Evolutionary conservation across 495 filamentous ascomycete genomes (phyloP).

Genomic region (Lasiosphaeria ovina): DNA sequence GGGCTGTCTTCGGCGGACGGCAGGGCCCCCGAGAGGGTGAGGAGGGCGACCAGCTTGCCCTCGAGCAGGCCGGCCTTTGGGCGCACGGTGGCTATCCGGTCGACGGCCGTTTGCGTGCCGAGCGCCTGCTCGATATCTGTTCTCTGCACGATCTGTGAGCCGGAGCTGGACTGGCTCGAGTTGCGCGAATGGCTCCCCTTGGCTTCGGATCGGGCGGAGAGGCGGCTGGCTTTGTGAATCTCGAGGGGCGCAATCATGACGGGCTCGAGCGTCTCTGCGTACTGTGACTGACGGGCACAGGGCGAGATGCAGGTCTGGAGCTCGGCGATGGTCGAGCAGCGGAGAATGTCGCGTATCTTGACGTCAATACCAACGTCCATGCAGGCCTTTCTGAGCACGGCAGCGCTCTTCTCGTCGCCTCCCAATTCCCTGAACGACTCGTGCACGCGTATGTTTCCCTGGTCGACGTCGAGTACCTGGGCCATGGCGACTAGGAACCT

Average conservation of each 20-base stretch:
- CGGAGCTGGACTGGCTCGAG: constrained; percentile 23
- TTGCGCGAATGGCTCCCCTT: constrained; percentile 15
- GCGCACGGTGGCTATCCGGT: constrained; percentile 38
- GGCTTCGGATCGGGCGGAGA: constrained; percentile 11
- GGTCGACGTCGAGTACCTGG: constrained; percentile 31
- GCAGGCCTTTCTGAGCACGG: constrained; percentile 33
- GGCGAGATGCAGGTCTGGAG: constrained; percentile 33
- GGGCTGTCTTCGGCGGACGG: constrained; percentile 22
- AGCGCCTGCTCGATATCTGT: constrained; percentile 33
- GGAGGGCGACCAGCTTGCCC: constrained; percentile 42
- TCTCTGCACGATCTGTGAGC: constrained; percentile 14
- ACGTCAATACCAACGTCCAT: constrained; percentile 37
- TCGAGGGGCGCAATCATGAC: constrained; percentile 22
- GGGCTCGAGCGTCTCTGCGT: constrained; percentile 17
- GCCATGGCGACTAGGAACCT: constrained; percentile 33
- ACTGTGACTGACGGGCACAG: constrained; percentile 22
- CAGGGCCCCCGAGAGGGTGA: constrained; percentile 33
- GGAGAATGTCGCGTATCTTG: constrained; percentile 39
- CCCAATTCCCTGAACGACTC: constrained; percentile 44
- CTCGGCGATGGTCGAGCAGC: constrained; percentile 41
- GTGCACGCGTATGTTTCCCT: constrained; percentile 24
- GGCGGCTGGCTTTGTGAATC: constrained; percentile 20
- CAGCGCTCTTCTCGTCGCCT: constrained; percentile 36
- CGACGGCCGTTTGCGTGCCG: constrained; percentile 26
- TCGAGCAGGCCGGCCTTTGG: constrained; percentile 49